phyloP scores from a whole-genome alignment of 352 stramenopile species.

The Phytophthora megakarya region DNA sequence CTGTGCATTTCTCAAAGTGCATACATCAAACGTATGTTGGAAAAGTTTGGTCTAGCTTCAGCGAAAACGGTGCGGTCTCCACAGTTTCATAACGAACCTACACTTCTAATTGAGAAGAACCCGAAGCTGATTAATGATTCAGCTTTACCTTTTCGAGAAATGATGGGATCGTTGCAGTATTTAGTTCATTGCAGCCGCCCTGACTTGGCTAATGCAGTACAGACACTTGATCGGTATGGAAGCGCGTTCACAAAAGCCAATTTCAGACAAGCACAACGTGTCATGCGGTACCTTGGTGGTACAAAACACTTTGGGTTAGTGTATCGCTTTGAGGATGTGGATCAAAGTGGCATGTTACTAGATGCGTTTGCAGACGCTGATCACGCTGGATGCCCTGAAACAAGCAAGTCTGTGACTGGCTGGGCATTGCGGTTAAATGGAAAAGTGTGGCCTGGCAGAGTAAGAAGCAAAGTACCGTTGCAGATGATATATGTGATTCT shows the following conservation, averaged over 20 bases:
- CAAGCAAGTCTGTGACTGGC: too few relatives aligned
- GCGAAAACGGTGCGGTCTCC: neutral
- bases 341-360: too few relatives aligned
- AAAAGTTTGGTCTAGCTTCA: constrained; percentile 3
- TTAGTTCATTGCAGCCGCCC: constrained; percentile 3
- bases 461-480: too few relatives aligned
- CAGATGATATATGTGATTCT: too few relatives aligned
- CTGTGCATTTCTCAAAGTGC: constrained; percentile 6
- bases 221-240: neutral
- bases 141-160: constrained; percentile 1
- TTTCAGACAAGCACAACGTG: constrained; percentile 6
- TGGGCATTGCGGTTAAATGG: too few relatives aligned
- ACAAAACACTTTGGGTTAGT: neutral
- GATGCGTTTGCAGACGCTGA: too few relatives aligned
- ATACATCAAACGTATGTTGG: neutral
- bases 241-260: constrained; percentile 13
- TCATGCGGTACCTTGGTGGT: constrained; percentile 2
- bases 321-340: too few relatives aligned
- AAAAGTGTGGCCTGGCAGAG: too few relatives aligned
- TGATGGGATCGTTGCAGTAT: neutral
- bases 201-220: constrained; percentile 12
- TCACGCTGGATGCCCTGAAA: too few relatives aligned
- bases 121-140: constrained; percentile 2
- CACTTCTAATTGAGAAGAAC: neutral
- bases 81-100: constrained; percentile 10